Conservation (phyloP, 2,329 filamentous ascomycete genomes). For the Colletotrichum orbiculare region DNA sequence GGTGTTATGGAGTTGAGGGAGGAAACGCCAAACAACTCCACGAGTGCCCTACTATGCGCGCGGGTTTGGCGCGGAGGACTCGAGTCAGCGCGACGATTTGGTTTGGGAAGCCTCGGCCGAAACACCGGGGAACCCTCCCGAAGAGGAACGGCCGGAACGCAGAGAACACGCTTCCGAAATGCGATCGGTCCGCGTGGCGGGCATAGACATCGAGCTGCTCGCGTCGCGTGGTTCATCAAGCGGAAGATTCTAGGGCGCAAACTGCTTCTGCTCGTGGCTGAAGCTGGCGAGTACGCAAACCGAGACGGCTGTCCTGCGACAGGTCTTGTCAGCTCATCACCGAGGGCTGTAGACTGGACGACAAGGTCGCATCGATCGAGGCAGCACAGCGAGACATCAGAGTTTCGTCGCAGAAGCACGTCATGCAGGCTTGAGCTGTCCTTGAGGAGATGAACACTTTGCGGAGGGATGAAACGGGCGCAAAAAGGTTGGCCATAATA, state of each 20-base stretch:
- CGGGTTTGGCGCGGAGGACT: not conserved
- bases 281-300: not conserved
- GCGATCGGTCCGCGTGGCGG: not conserved
- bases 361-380: conserved; percentile 1
- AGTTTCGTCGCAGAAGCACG: conserved; percentile 23
- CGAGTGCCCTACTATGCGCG: not conserved
- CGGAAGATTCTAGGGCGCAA: not conserved
- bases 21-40: conserved; percentile 13
- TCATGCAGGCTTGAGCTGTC: conserved; percentile 19
- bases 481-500: conserved; percentile 21
- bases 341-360: conserved; percentile 8
- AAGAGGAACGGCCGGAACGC: not conserved
- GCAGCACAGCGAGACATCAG: not conserved
- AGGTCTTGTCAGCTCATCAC: conserved; percentile 19
- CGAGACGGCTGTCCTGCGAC: too few relatives aligned
- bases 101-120: not conserved
- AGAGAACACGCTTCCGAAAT: not conserved
- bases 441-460: conserved; percentile 33
- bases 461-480: conserved; percentile 30
- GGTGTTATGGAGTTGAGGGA: conserved; percentile 33
- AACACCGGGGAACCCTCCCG: conserved; percentile 6
- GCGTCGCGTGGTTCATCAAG: not conserved
- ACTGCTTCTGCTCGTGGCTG: not conserved
- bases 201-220: not conserved
- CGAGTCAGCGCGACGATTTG: conserved; percentile 19